Conservation (phyloP, 768 basidiomycete genomes). For the Piloderma croceum region DNA sequence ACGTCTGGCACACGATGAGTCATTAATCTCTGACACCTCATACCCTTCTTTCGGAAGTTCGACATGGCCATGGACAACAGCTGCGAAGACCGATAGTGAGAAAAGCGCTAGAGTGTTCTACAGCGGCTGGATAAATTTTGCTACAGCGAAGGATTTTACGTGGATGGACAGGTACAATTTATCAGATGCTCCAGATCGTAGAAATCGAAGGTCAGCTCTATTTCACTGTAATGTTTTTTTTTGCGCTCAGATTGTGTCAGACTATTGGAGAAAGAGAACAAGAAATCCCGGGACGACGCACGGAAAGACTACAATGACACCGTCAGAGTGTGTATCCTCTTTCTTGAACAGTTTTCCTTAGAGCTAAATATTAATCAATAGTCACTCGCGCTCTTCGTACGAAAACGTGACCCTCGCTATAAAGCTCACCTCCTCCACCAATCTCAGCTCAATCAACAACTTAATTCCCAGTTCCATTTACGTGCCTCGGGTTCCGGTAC, state of each 20-base stretch:
- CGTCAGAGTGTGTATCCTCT: constrained; percentile 56
- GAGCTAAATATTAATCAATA: constrained; percentile 22
- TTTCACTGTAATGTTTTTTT: background rate
- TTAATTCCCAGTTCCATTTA: too few relatives aligned
- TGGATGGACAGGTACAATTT: constrained; percentile 86
- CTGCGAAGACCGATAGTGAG: constrained; percentile 37
- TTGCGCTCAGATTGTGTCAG: constrained; percentile 28
- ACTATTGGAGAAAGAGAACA: constrained; percentile 94
- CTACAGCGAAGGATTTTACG: constrained; percentile 79
- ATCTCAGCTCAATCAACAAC: constrained; percentile 33
- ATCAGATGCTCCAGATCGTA: constrained; percentile 81
- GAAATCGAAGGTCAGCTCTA: constrained; percentile 61
- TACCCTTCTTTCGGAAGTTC: constrained; percentile 79
- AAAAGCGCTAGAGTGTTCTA: constrained; percentile 74
- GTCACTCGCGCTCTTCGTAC: constrained; percentile 70
- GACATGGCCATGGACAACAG: constrained; percentile 62
- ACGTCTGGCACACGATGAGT: constrained; percentile 79
- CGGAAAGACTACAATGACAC: constrained; percentile 90
- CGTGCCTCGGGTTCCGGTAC: constrained; percentile 26
- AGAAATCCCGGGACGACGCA: constrained; percentile 82
- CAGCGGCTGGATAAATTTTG: constrained; percentile 78
- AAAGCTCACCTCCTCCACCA: constrained; percentile 53
- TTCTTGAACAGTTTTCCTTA: background rate
- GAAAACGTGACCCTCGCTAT: constrained; percentile 88
- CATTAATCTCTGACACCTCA: constrained; percentile 34